Conservation (phyloP, 768 basidiomycete species). For the Holtermanniella nyarrowii region DNA sequence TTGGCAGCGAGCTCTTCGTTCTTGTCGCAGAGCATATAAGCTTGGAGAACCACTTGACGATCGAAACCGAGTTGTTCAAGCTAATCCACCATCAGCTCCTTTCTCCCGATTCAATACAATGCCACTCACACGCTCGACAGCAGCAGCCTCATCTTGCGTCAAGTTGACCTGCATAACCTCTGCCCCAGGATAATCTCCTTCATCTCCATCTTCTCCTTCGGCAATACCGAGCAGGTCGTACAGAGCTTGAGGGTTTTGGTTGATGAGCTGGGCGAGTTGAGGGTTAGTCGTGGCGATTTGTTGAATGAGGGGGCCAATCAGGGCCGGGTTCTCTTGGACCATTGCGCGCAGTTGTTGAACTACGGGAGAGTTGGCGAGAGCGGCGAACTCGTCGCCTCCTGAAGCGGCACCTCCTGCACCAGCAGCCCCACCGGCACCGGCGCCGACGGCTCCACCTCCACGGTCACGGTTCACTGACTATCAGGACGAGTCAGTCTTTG, state of each 20-base stretch:
- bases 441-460: constrained; percentile 29
- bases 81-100: constrained; percentile 43
- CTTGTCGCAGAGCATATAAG: constrained; percentile 76
- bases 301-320: constrained; percentile 71
- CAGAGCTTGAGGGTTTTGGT: constrained; percentile 61
- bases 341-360: constrained; percentile 60
- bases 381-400: constrained; percentile 38
- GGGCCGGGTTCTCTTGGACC: constrained; percentile 62
- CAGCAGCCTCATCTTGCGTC: constrained; percentile 75
- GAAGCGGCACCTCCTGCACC: constrained; percentile 41
- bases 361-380: constrained; percentile 54
- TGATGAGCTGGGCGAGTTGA: constrained; percentile 56
- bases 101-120: neutral
- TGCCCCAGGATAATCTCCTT: constrained; percentile 42
- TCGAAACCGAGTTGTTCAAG: constrained; percentile 79
- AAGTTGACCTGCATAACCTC: constrained; percentile 53
- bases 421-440: constrained; percentile 15
- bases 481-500: neutral
- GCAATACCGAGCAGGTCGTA: constrained; percentile 52
- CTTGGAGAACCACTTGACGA: constrained; percentile 68
- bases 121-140: constrained; percentile 73
- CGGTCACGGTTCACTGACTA: constrained; percentile 35
- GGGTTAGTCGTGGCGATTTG: constrained; percentile 70
- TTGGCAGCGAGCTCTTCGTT: constrained; percentile 96
- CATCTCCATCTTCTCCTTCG: constrained; percentile 37